Evolutionary conservation across 306 rosid species (phyloP).

Genomic region (Vachellia pachyceras): DNA sequence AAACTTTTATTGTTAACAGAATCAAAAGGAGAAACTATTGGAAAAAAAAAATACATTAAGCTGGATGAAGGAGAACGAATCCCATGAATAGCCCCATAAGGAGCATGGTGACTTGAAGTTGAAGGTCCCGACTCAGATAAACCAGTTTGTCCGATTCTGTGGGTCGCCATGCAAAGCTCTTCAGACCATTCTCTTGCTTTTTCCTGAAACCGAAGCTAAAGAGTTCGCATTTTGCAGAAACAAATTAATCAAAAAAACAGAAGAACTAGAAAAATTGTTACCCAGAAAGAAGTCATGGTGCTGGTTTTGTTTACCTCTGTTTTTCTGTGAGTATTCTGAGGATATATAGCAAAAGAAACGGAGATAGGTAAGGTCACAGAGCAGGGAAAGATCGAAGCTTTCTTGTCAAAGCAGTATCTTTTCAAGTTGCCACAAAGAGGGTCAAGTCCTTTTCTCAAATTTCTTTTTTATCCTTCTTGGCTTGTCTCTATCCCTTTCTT

Average conservation of each 20-base stretch:
- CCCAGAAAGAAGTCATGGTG: neutral
- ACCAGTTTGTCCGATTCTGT: slow-evolving; percentile 70
- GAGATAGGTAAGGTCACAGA: slow-evolving; percentile 40
- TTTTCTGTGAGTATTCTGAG: slow-evolving; percentile 33
- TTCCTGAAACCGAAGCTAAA: slow-evolving; percentile 48
- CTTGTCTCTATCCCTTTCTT: slow-evolving; percentile 58
- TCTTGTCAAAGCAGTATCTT: slow-evolving; percentile 57
- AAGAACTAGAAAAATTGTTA: neutral
- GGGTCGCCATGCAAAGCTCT: slow-evolving; percentile 69
- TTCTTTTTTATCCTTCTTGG: slow-evolving; percentile 50
- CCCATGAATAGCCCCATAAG: slow-evolving; percentile 74
- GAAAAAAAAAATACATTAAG: slow-evolving; percentile 57
- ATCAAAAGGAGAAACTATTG: neutral
- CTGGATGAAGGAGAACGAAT: slow-evolving; percentile 53
- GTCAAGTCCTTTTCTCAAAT: slow-evolving; percentile 65
- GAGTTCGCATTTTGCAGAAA: slow-evolving; percentile 29
- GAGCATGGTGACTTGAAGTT: slow-evolving; percentile 67
- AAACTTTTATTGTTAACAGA: neutral
- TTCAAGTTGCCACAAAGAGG: slow-evolving; percentile 49
- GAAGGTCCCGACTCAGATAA: slow-evolving; percentile 79
- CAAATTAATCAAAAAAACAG: slow-evolving; percentile 35
- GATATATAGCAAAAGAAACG: slow-evolving; percentile 37
- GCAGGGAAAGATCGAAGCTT: slow-evolving; percentile 56
- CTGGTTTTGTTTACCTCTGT: slow-evolving; percentile 29
- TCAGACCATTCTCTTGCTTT: slow-evolving; percentile 55